These are phyloP conservation scores for Tolypocladium nubicola DNA, from an alignment of 2,329 filamentous ascomycete species.

Conservation along the genomic window DNA sequence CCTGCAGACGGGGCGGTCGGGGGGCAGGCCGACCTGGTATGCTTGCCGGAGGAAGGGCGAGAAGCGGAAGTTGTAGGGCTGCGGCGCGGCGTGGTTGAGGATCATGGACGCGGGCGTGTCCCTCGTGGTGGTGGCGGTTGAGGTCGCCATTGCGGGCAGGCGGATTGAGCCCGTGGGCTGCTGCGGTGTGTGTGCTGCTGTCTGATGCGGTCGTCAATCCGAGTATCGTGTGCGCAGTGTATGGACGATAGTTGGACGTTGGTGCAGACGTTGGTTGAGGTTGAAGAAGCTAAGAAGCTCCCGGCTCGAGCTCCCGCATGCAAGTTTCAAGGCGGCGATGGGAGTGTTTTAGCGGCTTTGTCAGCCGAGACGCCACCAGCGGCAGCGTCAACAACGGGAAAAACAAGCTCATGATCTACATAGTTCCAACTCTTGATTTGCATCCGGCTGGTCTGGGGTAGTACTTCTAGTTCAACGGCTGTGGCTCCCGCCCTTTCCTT, in stretches of 20 bases:
- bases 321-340: neutral
- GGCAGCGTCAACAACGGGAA: neutral
- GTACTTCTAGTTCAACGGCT: neutral
- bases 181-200: no score
- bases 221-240: neutral
- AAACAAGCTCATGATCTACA: neutral
- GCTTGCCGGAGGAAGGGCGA: conserved; percentile 73
- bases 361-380: neutral
- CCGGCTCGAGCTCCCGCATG: neutral
- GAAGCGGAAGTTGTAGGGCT: conserved; percentile 67
- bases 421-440: neutral
- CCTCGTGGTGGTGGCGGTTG: conserved; percentile 10
- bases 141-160: conserved; percentile 16
- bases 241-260: neutral
- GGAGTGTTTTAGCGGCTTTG: neutral
- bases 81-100: conserved; percentile 44
- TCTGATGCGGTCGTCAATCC: neutral
- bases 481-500: neutral
- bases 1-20: conserved; percentile 72
- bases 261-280: neutral
- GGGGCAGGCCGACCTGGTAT: conserved; percentile 74
- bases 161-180: neutral
- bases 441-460: neutral
- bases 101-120: conserved; percentile 30
- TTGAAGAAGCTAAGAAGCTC: neutral